Percentiles rank a stretch among this genome's conserved stretches.
phyloP scores from a whole-genome alignment of 495 filamentous ascomycete species.

The Trichoderma virens region DNA sequence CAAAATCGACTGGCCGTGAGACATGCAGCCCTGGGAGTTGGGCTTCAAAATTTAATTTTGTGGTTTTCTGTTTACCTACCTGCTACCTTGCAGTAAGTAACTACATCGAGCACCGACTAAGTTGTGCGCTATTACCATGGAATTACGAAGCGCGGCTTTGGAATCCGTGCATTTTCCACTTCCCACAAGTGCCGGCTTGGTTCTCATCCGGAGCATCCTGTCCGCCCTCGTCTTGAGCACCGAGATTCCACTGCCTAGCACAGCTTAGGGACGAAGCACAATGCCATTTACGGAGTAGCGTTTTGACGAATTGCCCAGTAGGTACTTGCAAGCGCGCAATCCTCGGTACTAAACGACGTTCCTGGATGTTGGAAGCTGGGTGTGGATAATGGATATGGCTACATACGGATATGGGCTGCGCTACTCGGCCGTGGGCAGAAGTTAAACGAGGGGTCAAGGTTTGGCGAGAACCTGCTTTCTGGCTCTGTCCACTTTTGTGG shows the following conservation, averaged over 20 bases:
- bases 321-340: too few species aligned
- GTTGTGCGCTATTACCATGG: background rate
- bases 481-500: background rate
- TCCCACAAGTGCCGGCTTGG: background rate
- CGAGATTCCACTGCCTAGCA: background rate
- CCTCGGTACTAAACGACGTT: too few species aligned
- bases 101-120: too few species aligned
- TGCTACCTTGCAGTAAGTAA: too few species aligned
- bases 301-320: background rate
- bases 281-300: background rate
- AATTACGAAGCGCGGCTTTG: background rate
- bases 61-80: too few species aligned
- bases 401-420: background rate
- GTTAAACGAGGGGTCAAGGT: conserved; percentile 2
- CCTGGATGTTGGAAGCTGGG: background rate
- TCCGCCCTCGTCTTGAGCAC: background rate
- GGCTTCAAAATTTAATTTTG: too few species aligned
- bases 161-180: background rate
- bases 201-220: background rate
- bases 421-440: background rate
- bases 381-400: background rate
- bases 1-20: background rate
- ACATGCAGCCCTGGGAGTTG: too few species aligned
- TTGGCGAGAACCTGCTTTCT: conserved; percentile 4
- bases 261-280: background rate